phyloP scores from a whole-genome alignment of 495 filamentous ascomycete species.

The Penicillium dipodomyicola region DNA sequence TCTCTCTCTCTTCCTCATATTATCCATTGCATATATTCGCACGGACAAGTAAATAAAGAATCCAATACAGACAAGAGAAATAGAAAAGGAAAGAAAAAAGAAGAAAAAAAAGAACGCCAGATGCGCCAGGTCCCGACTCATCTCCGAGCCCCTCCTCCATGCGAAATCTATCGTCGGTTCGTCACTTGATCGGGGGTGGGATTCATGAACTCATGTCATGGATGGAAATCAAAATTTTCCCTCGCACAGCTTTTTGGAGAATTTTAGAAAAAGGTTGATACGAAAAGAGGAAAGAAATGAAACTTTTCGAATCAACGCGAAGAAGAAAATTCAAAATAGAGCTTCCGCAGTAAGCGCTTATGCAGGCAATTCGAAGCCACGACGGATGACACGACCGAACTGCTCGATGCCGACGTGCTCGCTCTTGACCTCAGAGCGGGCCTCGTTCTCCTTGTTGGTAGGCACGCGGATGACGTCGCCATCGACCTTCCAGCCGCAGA shows the following conservation, averaged over 20 bases:
- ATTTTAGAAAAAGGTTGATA: conserved; percentile 15
- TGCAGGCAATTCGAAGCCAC: conserved; percentile 88
- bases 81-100: neutral
- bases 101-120: conserved; percentile 27
- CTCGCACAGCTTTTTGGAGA: conserved; percentile 15
- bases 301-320: conserved; percentile 10
- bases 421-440: conserved; percentile 89
- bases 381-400: conserved; percentile 84
- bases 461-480: conserved; percentile 69
- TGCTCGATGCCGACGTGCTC: conserved; percentile 77
- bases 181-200: conserved; percentile 25
- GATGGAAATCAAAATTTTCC: conserved; percentile 4
- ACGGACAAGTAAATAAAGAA: conserved; percentile 18
- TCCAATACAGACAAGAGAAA: conserved; percentile 27
- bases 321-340: neutral
- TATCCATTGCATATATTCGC: conserved; percentile 2
- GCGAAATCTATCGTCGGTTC: conserved; percentile 33
- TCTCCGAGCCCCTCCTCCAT: conserved; percentile 31
- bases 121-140: conserved; percentile 37
- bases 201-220: conserved; percentile 36
- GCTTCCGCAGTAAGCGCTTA: conserved; percentile 32
- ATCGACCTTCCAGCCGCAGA: conserved; percentile 84
- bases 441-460: conserved; percentile 97
- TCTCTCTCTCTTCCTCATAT: conserved; percentile 11
- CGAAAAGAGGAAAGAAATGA: conserved; percentile 12